These are phyloP conservation scores for Pseudocercospora eumusae DNA, from an alignment of 2,329 filamentous ascomycete species.

Conservation along the genomic window DNA sequence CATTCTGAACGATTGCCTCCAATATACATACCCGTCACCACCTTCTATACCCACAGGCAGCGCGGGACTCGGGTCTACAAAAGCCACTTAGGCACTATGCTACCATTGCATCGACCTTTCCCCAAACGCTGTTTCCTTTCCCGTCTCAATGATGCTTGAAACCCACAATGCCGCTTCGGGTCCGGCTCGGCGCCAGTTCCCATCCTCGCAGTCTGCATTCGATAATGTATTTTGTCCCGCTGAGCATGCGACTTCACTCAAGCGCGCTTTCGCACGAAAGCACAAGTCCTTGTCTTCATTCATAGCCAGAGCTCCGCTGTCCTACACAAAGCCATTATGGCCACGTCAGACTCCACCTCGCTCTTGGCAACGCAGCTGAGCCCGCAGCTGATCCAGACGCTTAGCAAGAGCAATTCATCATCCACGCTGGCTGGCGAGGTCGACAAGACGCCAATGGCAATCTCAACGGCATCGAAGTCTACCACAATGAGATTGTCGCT, in stretches of 20 bases:
- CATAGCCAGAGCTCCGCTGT: not conserved
- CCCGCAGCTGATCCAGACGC: not conserved
- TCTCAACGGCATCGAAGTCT: not conserved
- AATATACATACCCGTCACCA: not conserved
- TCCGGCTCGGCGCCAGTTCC: not conserved
- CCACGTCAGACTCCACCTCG: not conserved
- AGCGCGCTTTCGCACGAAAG: not conserved
- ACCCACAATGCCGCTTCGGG: not conserved
- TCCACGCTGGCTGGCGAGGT: not conserved
- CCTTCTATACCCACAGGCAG: not conserved
- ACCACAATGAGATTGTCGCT: not conserved
- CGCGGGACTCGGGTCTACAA: not conserved
- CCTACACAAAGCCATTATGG: not conserved
- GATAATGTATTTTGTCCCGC: not conserved
- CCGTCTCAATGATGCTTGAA: not conserved
- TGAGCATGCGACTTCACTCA: not conserved
- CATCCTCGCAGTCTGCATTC: not conserved
- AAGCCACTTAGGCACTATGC: not conserved
- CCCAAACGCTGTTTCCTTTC: no score
- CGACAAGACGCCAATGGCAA: not conserved
- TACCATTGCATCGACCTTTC: no score
- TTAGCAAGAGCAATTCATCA: not conserved
- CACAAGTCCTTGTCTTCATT: not conserved
- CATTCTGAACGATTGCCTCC: not conserved
- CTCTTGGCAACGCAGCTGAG: not conserved